Percentiles rank a stretch among this genome's conserved stretches.
phyloP scores from a whole-genome alignment of 495 filamentous ascomycete genomes.

The Aspergillus diversus region DNA sequence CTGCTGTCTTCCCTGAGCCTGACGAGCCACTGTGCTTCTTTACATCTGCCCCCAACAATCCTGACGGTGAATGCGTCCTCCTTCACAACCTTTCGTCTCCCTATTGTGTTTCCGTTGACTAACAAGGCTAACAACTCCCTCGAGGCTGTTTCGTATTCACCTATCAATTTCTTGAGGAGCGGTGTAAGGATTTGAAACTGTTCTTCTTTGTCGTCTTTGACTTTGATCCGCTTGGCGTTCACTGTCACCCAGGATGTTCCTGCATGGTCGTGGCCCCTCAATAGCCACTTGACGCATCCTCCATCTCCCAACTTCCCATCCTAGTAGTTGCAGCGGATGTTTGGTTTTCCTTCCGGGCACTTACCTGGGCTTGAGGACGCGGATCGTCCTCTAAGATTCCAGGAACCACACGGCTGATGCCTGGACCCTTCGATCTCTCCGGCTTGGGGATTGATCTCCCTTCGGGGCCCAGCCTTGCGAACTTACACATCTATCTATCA shows the following conservation, averaged over 20 bases:
- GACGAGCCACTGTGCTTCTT: background rate
- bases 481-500: slow-evolving; percentile 2
- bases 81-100: background rate
- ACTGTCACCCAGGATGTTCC: slow-evolving; percentile 7
- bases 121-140: slow-evolving; percentile 6
- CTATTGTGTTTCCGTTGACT: background rate
- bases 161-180: background rate
- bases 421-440: slow-evolving; percentile 1
- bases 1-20: background rate
- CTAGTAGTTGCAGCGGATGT: slow-evolving; percentile 8
- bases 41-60: background rate
- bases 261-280: background rate
- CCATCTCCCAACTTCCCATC: slow-evolving; percentile 1
- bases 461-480: background rate
- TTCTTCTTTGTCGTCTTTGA: background rate
- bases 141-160: background rate
- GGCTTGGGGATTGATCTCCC: background rate
- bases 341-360: slow-evolving; percentile 2
- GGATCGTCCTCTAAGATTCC: slow-evolving; percentile 5
- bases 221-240: background rate
- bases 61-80: background rate
- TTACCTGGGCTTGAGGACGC: background rate
- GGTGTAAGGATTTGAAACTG: background rate
- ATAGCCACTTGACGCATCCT: slow-evolving; percentile 4
- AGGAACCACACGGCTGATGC: background rate